phyloP scores from a whole-genome alignment of 2,329 filamentous ascomycete species.

The Colletotrichum karsti region DNA sequence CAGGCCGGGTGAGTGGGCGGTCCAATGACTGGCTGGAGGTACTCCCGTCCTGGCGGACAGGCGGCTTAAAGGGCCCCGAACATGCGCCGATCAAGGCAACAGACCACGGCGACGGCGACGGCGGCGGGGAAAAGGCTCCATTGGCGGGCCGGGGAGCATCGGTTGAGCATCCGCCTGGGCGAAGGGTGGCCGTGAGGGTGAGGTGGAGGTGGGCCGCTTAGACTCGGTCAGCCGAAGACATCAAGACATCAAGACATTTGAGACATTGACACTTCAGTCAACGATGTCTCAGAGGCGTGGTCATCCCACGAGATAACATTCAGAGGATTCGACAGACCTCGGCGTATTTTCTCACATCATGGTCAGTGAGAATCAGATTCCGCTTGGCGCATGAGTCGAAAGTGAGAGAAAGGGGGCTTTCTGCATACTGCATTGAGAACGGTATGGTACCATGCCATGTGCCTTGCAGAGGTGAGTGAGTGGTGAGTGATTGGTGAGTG shows the following conservation, averaged over 20 bases:
- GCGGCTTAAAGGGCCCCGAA: slow-evolving; percentile 6
- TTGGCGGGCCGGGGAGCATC: slow-evolving; percentile 10
- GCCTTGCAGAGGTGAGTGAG: too few species aligned
- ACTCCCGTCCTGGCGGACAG: background rate
- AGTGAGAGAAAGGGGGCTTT: background rate
- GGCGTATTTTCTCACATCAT: background rate
- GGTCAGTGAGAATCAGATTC: background rate
- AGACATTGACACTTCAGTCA: background rate
- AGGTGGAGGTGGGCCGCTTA: background rate
- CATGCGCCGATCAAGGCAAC: background rate
- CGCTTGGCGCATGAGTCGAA: background rate
- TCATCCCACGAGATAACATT: background rate
- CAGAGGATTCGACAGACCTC: background rate
- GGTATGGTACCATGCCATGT: too few species aligned
- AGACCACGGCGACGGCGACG: background rate
- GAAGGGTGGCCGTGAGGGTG: background rate
- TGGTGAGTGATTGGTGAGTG: too few species aligned
- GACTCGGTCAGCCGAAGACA: background rate
- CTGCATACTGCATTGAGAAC: too few species aligned
- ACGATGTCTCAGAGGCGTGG: background rate
- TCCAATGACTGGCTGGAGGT: background rate
- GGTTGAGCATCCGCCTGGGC: background rate
- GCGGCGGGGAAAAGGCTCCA: background rate
- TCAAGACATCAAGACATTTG: too few species aligned
- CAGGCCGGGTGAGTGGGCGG: background rate